A percentile compares a stretch with the other conserved stretches of the same genome.
phyloP scores from a whole-genome alignment of 1,284 basidiomycete genomes.

The Pascua guehoae region DNA sequence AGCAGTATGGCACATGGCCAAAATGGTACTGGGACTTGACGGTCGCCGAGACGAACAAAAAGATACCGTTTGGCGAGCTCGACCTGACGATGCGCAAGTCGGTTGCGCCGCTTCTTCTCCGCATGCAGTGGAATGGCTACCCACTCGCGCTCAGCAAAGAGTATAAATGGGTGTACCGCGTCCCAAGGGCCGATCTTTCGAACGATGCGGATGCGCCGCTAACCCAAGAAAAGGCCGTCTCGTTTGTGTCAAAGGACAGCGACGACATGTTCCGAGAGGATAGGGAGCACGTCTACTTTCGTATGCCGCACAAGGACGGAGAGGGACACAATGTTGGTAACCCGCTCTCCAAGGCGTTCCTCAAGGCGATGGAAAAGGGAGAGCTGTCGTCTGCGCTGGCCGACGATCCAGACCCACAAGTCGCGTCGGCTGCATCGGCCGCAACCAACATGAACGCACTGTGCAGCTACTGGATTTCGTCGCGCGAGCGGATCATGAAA shows the following conservation, averaged over 20 bases:
- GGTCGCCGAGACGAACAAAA: constrained; percentile 36
- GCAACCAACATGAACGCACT: constrained; percentile 90
- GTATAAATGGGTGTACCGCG: constrained; percentile 88
- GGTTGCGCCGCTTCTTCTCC: constrained; percentile 78
- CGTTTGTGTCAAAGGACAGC: constrained; percentile 14
- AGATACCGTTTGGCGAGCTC: constrained; percentile 53
- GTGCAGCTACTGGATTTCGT: constrained; percentile 97
- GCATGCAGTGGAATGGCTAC: constrained; percentile 80
- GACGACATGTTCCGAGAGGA: constrained; percentile 28
- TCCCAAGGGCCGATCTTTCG: constrained; percentile 56
- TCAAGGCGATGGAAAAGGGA: constrained; percentile 81
- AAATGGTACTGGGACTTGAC: constrained; percentile 95
- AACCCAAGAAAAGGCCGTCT: constrained; percentile 23
- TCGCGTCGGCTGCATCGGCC: constrained; percentile 71
- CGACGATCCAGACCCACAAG: constrained; percentile 38
- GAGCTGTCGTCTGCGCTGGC: constrained; percentile 58
- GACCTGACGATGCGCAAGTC: constrained; percentile 84
- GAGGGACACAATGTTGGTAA: constrained; percentile 90
- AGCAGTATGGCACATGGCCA: constrained; percentile 56
- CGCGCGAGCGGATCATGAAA: constrained; percentile 83
- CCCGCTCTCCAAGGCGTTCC: constrained; percentile 84
- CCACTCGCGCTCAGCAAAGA: constrained; percentile 82
- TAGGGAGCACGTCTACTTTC: constrained; percentile 61
- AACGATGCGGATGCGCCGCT: constrained; percentile 58
- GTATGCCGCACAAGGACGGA: constrained; percentile 93